A percentile compares a stretch with the other conserved stretches of the same genome.
Evolutionary conservation across 441 rosid species (phyloP).

Genomic region (Gossypium schwendimanii): DNA sequence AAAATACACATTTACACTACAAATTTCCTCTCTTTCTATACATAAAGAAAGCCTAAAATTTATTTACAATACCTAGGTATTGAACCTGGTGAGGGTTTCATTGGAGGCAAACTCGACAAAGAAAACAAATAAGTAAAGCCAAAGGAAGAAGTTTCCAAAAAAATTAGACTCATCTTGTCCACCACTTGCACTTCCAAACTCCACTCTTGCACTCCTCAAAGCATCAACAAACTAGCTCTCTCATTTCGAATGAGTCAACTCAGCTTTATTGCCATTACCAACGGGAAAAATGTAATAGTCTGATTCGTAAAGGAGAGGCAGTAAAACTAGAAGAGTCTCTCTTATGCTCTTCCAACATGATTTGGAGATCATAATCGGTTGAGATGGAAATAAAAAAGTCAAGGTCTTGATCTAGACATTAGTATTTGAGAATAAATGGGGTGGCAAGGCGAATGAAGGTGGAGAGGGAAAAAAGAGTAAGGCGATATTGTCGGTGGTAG

Average conservation of each 20-base stretch:
- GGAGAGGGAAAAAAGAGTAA: background rate
- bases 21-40: background rate
- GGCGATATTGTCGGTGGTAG: background rate
- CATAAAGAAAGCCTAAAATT: no score
- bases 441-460: background rate
- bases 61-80: conserved; percentile 28
- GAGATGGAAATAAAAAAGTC: conserved; percentile 1
- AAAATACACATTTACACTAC: background rate
- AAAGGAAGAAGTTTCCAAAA: conserved; percentile 60
- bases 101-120: conserved; percentile 44
- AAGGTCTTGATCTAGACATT: conserved; percentile 1
- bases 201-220: conserved; percentile 44
- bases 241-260: conserved; percentile 51
- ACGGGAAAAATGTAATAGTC: conserved; percentile 44
- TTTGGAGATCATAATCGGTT: conserved; percentile 7
- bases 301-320: conserved; percentile 37
- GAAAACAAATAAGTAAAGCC: conserved; percentile 70
- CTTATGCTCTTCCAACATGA: background rate
- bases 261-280: background rate
- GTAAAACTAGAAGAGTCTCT: conserved; percentile 22
- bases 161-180: conserved; percentile 48
- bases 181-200: conserved; percentile 22
- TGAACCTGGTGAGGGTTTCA: conserved; percentile 31
- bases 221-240: conserved; percentile 70
- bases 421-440: background rate